Evolutionary conservation across 441 rosid genomes (phyloP), one percentile per base, ranked within the genome.

Genomic region (Jatropha podagrica): DNA sequence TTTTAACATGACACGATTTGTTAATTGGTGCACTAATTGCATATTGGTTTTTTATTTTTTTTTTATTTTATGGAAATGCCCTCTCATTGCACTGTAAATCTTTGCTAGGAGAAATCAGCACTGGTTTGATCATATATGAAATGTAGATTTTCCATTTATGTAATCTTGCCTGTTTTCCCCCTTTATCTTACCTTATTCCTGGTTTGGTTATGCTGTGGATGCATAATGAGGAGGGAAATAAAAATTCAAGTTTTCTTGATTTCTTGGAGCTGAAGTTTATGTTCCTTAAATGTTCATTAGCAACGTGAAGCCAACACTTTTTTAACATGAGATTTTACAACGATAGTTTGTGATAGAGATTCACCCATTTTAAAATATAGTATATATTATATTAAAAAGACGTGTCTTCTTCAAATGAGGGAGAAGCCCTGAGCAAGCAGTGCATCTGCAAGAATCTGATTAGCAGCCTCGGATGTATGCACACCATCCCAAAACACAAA

Each of bases 401-500:
- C 60, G 9, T 17, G 8, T 2, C 3, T 23, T 58, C 37, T 38
- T 83, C 81, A 85, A 41, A 93, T 9, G 69, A 93, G 97, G 79
- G 92, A 58, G 48, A 92, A 7, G 42, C 99, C 99, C 63, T 83
- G 86, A 62, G 69, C 75, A 63, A 93, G 73, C 80, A 95, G 79
- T 6, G 92, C 70, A 79, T 80, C 88, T 15, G 98, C 95, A 64
- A 95, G 92, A 74, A 93, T 80, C 77, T 90, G 85, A 78, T 95
- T 93, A 26, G 97, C 92, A 65, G 98, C 97, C 83, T 95, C 79
- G 49, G 98, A 88, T 10, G 97, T 95, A 81, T 93, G 99, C 27
- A 93, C 91, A 76, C 92, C 82, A 83, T 95, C 98, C 89, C 93
- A 95, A 74, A 95, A 95, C 82, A 95, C 95, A 76, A 87, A 92